Evolutionary conservation across 106 monocot species (phyloP), one percentile per base, ranked within the genome.

Genomic region (Allium fistulosum): DNA sequence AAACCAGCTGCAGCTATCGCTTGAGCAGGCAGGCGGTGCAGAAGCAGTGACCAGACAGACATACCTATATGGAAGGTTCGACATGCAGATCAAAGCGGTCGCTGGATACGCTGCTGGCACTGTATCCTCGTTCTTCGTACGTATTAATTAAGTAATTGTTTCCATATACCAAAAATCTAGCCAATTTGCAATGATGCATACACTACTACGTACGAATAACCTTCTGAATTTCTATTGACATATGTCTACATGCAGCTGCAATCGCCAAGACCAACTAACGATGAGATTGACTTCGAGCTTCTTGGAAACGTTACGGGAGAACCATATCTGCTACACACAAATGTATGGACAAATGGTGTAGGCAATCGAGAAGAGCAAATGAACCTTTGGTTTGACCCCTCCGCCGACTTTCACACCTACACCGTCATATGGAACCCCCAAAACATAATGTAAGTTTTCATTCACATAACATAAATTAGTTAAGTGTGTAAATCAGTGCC

Each of bases 31-130:
- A 15, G 64, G 64, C 45, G 64, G 64, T 8, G 12, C 64, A 15
- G 64, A 48, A 46, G 64, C 47, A 5, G 6, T 6, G 10, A 26
- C 46, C 14, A 64, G 16, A 48, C 64, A 64, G 9, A 8, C 13
- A 48, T 64, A 47, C 18, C 46, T 64, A 48, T 64, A 48, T n/a
- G 64, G 64, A 16, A 64, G 64, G 64, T 64, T 64, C 9, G 64
- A 64, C n/a, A 48, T 64, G 64, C 64, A 64, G 64, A 64, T 64
- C 46, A 64, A 64, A 48, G 64, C 47, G 1, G n/a, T 64, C 48
- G 7, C 48, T 64, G 64, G 47, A 14, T 14, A 64, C 48, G 46
- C 64, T 48, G 64, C 64, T 14, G 64, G 64, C 14, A 48, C 48
- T n/a, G 64, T 64, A 15, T 48, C 64, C 4, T 46, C 46, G 12